phyloP scores from a whole-genome alignment of 768 basidiomycete genomes.

The Terana coerulea region DNA sequence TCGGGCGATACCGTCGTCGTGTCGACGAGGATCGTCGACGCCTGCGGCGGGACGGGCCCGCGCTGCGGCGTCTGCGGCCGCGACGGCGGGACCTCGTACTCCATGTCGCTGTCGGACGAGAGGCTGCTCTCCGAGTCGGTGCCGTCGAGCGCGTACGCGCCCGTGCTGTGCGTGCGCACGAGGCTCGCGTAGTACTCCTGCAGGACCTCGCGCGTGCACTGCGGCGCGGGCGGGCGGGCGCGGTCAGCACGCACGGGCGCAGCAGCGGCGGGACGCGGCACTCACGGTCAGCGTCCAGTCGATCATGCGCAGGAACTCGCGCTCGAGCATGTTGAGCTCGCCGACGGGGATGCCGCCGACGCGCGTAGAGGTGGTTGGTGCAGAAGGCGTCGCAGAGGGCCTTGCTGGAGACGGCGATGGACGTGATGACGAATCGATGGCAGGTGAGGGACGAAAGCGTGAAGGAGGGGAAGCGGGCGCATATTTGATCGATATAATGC shows the following conservation, averaged over 20 bases:
- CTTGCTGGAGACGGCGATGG: conserved; percentile 90
- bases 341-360: conserved; percentile 91
- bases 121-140: conserved; percentile 26
- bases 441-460: conserved; percentile 94
- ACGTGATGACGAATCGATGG: conserved; percentile 95
- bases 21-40: conserved; percentile 35
- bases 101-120: conserved; percentile 53
- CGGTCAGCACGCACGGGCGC: conserved; percentile 18
- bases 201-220: conserved; percentile 89
- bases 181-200: conserved; percentile 95
- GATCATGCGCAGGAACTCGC: conserved; percentile 87
- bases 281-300: conserved; percentile 95
- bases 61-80: conserved; percentile 47
- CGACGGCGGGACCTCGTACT: conserved; percentile 39
- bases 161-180: conserved; percentile 75
- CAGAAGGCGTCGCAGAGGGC: conserved; percentile 95
- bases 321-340: conserved; percentile 92
- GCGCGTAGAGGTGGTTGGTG: conserved; percentile 89
- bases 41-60: conserved; percentile 23
- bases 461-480: conserved; percentile 81
- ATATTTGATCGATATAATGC: conserved; percentile 93
- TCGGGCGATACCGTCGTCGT: conserved; percentile 38
- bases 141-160: conserved; percentile 50
- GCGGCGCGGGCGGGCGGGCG: conserved; percentile 24
- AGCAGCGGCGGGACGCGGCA: conserved; percentile 18